Base-by-base conservation (phyloP, 768 basidiomycete species). In the Solioccasus polychromus region DNA sequence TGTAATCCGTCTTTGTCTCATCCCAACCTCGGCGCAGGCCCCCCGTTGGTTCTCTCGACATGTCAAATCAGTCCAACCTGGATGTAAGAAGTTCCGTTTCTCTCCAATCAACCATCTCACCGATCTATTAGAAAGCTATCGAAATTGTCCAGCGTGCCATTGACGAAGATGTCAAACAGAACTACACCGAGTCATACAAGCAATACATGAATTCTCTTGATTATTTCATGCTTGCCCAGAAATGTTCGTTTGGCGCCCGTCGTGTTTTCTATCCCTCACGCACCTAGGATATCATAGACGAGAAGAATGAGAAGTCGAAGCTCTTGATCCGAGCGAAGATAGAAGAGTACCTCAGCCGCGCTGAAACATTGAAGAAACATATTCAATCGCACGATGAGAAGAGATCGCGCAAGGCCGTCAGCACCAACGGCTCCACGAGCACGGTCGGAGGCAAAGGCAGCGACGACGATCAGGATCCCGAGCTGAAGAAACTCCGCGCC, bases 151-250 rank as follows among this genome's bases (percentile, higher is more conserved):
- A 93, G 69, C 80, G 81, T 53, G 93, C 93, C 46, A 94, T 95
- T 58, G 92, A 93, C 46, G 86, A 90, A 51, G 96, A 99, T 70
- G 76, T 78, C 50, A 92, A 92, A 66, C 85, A 88, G 67, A 91
- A 96, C 69, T 99, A 97, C 71, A 72, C 79, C 6, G 92, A 94
- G 59, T 94, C 94, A 17, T 95, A 91, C 79, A 94, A 89, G 71
- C 79, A 83, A 53, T 96, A 96, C 70, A 85, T 88, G 74, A 95
- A 97, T 75, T 78, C 91, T 1, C 78, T 98, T 48, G 96, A 99
- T 63, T 99, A 95, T 65, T 99, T 99, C 68, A 92, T 97, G 88
- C 88, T 97, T 54, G 93, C 94, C 8, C 74, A 92, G 63, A 94
- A 93, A 68, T 94, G 92, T 93, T 53, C 23, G 63, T 55, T 10